Base-by-base conservation (phyloP, 2,329 filamentous ascomycete species). In the Pseudodiploospora longispora region DNA sequence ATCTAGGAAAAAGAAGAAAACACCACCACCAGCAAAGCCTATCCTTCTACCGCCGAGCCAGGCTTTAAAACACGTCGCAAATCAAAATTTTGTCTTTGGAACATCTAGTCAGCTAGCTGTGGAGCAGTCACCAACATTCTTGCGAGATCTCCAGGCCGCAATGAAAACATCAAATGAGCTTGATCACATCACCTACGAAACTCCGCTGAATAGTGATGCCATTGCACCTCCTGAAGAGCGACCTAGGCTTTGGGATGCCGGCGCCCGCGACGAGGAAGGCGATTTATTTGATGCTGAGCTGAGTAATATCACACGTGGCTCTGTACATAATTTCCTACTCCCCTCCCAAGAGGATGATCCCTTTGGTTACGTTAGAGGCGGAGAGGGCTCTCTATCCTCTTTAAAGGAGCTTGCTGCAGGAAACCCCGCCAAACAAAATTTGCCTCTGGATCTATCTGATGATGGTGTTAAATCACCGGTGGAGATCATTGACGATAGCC, bases 51-150 rank as follows among this genome's bases (percentile, higher is more conserved):
- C 85, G 1, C 87, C 87, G 0, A 69, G 68, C 39, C 76, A 83
- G 27, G 88, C 87, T 2, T 63, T 83, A 36, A 76, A 76, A 42
- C 75, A 83, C 52, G 75, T 85, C 10, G 71, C 76, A 3, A 69
- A 75, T 1, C 88, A 93, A 59, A 80, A 89, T 47, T 86, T 90
- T 56, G 66, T 94, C 0, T 95, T 95, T 63, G 88, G 87, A 1
- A 93, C 87, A 0, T 90, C 85, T 1, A 94, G 88, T 59, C 88
- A 95, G 59, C 66, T 95, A 27, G 83, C 82, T 10, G 68, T 75
- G 43, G 85, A 88, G 45, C 79, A 88, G 32, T 86, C 84, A 0
- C 84, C 85, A 0, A 76, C 75, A 0, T 74, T 82, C 27, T 61
- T 86, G 10, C 72, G 74, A 30, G 75, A 85, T 38, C 62, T 86